Conservation (phyloP, 2,329 filamentous ascomycete species). For the Periconia digitata region DNA sequence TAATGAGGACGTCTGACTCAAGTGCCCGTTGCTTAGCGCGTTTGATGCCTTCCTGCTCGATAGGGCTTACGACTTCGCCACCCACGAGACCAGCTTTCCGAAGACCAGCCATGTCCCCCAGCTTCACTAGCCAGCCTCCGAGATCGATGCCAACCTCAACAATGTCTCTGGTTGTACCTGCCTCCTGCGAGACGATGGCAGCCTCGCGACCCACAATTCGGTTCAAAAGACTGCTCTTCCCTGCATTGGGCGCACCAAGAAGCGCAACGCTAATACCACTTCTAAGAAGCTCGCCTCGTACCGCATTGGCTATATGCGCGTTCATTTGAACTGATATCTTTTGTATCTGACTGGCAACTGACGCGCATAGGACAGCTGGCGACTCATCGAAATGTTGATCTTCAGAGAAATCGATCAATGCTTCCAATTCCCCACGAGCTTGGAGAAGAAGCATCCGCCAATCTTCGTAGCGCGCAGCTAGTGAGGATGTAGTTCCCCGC, state of each 20-base stretch:
- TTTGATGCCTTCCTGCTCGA: constrained; percentile 89
- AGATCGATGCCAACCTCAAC: constrained; percentile 91
- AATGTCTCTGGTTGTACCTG: constrained; percentile 90
- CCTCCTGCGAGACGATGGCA: constrained; percentile 90
- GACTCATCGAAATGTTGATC: constrained; percentile 97
- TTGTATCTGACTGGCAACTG: constrained; percentile 66
- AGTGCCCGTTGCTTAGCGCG: constrained; percentile 78
- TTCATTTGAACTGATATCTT: constrained; percentile 64
- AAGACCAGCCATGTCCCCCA: constrained; percentile 93
- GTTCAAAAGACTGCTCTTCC: constrained; percentile 94
- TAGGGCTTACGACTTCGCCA: constrained; percentile 59
- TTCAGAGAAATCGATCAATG: constrained; percentile 94
- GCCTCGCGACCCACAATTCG: constrained; percentile 86
- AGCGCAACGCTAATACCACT: constrained; percentile 85
- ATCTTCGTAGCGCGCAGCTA: constrained; percentile 75
- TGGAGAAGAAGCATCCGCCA: constrained; percentile 79
- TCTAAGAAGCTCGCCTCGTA: constrained; percentile 79
- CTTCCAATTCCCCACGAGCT: constrained; percentile 88
- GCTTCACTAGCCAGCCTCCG: constrained; percentile 85
- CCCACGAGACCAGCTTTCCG: constrained; percentile 51
- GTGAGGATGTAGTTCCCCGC: constrained; percentile 68
- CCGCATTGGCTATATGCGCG: constrained; percentile 73
- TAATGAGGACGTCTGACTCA: constrained; percentile 83
- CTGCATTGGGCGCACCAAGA: constrained; percentile 88
- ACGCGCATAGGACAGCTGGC: constrained; percentile 68